These are phyloP conservation scores for Hebeloma cylindrosporum DNA, from an alignment of 768 basidiomycete species.

Conservation along the genomic window DNA sequence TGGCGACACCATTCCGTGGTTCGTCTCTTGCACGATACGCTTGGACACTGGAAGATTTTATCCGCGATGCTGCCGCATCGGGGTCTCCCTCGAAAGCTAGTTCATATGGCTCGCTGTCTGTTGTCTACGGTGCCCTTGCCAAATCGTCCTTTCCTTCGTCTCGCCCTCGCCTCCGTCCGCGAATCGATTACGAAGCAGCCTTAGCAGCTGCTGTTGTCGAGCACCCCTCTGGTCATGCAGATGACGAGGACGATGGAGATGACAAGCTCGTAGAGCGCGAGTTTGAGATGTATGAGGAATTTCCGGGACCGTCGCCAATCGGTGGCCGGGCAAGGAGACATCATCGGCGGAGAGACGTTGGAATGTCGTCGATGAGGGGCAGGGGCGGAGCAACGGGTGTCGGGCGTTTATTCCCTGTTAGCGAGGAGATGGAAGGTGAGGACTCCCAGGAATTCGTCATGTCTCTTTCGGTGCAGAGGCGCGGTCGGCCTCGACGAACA, in stretches of 20 bases:
- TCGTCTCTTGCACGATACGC: slow-evolving; percentile 47
- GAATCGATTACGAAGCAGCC: slow-evolving; percentile 14
- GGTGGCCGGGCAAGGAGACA: slow-evolving; percentile 14
- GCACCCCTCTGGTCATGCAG: slow-evolving; percentile 10
- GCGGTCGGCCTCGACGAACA: slow-evolving; percentile 3
- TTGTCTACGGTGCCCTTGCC: slow-evolving; percentile 5
- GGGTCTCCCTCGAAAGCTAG: slow-evolving; percentile 12
- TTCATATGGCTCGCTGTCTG: slow-evolving; percentile 4
- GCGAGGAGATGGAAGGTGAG: slow-evolving; percentile 36
- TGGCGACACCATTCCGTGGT: slow-evolving; percentile 49
- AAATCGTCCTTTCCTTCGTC: slow-evolving; percentile 13
- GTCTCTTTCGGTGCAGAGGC: slow-evolving; percentile 10
- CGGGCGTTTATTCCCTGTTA: slow-evolving; percentile 39
- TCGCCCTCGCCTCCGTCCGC: slow-evolving; percentile 15
- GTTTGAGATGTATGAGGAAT: slow-evolving; percentile 18
- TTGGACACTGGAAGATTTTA: slow-evolving; percentile 41
- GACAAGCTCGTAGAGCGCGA: slow-evolving; percentile 13
- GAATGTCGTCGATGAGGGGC: slow-evolving; percentile 8
- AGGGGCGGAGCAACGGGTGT: slow-evolving; percentile 10
- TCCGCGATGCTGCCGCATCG: slow-evolving; percentile 18
- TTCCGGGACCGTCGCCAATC: slow-evolving; percentile 14
- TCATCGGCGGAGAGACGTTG: slow-evolving; percentile 10
- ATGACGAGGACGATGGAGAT: slow-evolving; percentile 11
- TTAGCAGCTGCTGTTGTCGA: slow-evolving; percentile 9
- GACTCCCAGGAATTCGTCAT: slow-evolving; percentile 22